Evolutionary conservation across 2,329 filamentous ascomycete species (phyloP), one percentile per base, ranked within the genome.

Genomic region (Tolypocladium sp.): DNA sequence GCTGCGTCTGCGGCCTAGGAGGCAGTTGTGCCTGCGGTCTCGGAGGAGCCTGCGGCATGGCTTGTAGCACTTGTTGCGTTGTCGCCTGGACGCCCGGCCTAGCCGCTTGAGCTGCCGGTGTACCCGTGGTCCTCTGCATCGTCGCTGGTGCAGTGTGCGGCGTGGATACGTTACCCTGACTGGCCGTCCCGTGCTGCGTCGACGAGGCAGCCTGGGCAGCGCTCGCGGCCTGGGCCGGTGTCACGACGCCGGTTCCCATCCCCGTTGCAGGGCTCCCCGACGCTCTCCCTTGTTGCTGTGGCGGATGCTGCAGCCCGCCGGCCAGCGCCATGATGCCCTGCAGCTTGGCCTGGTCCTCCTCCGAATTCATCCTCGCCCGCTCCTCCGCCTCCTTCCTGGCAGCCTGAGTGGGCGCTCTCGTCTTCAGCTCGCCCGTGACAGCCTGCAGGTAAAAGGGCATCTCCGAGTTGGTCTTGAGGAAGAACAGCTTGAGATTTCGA

Each of bases 371-470:
- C 42, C 82, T 78, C 3, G 82, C 83, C 54, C 82, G 79, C 70
- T 87, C 84, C 67, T 88, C 86, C 0, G 85, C 84, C 68, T 87
- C 86, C 63, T 87, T 88, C 27, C 85, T 77, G 0, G 85, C 85
- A n/a, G 86, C 86, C 69, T 89, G 86, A 2, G 84, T 88, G 0
- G 90, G 91, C 0, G 91, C 90, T 20, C 91, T 79, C 0, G 92
- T 96, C 73, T 94, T 93, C 42, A 96, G 77, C 73, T 96, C 92
- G 4, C 92, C 92, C 0, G 92, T 96, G 13, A 96, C 92, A 37
- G 89, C 90, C 67, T 92, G 87, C 27, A 96, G 76, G 65, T 94
- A 94, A 66, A 90, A 91, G 0, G 92, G 92, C 71, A 96, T 92
- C 67, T 96, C 92, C 6, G 91, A 92, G 57, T 91, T 91, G 22